Percentiles rank a stretch among this genome's conserved stretches.
Evolutionary conservation across 1,284 basidiomycete genomes (phyloP).

Genomic region (Vanrija pseudolonga): DNA sequence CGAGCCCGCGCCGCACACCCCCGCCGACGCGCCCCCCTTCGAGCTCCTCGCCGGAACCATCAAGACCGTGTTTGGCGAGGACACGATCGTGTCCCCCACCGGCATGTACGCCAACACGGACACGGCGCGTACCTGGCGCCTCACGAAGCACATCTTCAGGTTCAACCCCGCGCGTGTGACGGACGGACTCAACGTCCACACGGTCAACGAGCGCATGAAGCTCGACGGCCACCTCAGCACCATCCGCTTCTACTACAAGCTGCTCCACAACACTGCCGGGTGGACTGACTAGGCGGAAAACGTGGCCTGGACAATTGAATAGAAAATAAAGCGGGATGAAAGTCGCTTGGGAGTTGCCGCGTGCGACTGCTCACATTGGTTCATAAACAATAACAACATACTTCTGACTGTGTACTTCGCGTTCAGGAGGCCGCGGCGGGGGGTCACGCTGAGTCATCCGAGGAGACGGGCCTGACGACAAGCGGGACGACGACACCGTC

Average conservation of each 20-base stretch:
- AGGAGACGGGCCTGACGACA: no score
- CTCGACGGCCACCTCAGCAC: constrained; percentile 49
- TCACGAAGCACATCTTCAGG: constrained; percentile 53
- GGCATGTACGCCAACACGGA: constrained; percentile 53
- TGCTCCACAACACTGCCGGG: constrained; percentile 51
- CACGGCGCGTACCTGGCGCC: constrained; percentile 49
- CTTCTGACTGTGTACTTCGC: no score
- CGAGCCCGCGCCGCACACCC: constrained; percentile 53
- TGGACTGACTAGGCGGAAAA: constrained; percentile 28
- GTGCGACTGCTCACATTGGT: no score
- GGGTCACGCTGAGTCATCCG: no score
- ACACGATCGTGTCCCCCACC: constrained; percentile 51
- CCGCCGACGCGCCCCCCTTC: constrained; percentile 44
- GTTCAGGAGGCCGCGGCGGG: no score
- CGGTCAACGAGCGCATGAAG: constrained; percentile 53
- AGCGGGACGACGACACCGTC: no score
- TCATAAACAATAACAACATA: no score
- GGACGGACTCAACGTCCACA: constrained; percentile 50
- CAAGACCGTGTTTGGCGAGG: constrained; percentile 46
- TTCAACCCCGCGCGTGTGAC: constrained; percentile 47
- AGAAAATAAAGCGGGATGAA: background rate
- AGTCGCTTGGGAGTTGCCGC: no score
- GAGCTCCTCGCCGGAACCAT: constrained; percentile 48
- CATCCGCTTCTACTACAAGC: constrained; percentile 53
- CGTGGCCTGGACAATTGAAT: no score